Base-by-base conservation (phyloP, 2,329 filamentous ascomycete species). In the Aspergillus ruber region DNA sequence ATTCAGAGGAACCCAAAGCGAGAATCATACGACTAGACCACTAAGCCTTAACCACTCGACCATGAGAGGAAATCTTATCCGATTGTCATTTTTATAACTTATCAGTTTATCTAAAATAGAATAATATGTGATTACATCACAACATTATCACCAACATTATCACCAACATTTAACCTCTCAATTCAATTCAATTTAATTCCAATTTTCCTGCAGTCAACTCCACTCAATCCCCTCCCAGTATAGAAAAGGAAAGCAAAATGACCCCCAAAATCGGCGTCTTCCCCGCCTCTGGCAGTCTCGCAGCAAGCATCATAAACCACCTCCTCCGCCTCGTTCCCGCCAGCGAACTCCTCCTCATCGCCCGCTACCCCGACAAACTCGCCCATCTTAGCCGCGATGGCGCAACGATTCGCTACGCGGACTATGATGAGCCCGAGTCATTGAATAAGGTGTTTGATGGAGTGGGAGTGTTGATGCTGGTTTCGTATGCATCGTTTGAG, bases 281-380 rank as follows among this genome's bases (percentile, higher is more conserved):
- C 56, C 77, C 77, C 23, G 75, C 75, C 17, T 72, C 78, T 0
- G 79, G 79, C 35, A 76, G 68, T 29, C 71, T 82, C 1, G 79
- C 76, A 51, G 62, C 66, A 44, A 77, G 75, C 56, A 77, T 76
- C 25, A 66, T 76, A 58, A 65, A 66, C 25, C 74, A 79, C 51
- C 69, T 82, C 5, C 63, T 74, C 2, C 57, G 66, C 10, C 66
- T 67, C 3, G 62, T 76, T 20, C 68, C 73, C n/a, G 57, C 70
- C 45, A 62, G 71, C 18, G 62, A 73, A 41, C 58, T 82, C 52
- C 60, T 76, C 50, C 69, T 79, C 32, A 71, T 78, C 52, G 72
- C 69, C 17, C 71, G 75, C 29, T 49, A 54, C 25, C 61, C 62
- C 3, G 54, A 59, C 7, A 57, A 52, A 21, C 51, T 64, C 3